Percentiles rank a stretch among this genome's conserved stretches.
Conservation (phyloP, 2,329 filamentous ascomycete genomes). For the Knufia fluminis region DNA sequence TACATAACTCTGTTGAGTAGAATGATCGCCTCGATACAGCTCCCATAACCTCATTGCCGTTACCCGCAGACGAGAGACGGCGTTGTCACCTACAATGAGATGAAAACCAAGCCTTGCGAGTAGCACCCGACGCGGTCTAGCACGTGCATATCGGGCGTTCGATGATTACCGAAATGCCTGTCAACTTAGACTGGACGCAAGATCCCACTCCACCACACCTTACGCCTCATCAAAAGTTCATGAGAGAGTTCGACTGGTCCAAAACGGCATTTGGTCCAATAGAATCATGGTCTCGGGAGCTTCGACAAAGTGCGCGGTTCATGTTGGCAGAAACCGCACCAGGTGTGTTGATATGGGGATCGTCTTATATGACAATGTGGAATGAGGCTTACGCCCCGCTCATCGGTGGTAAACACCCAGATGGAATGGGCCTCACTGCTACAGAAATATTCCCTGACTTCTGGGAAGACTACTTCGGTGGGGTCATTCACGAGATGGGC, state of each 20-base stretch:
- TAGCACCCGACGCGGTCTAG: no score
- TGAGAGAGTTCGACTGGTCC: constrained; percentile 7
- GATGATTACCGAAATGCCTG: not conserved
- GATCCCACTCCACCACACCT: not conserved
- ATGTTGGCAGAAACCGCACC: constrained; percentile 37
- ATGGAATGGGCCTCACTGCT: constrained; percentile 31
- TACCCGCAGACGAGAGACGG: no score
- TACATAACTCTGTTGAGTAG: no score
- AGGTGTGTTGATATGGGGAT: constrained; percentile 32
- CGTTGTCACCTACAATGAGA: no score
- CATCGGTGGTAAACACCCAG: constrained; percentile 29
- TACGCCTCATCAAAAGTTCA: constrained; percentile 7
- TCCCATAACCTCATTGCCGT: no score
- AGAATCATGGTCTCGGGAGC: constrained; percentile 37
- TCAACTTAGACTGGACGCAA: constrained; percentile 7
- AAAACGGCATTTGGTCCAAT: constrained; percentile 36
- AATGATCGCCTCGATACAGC: no score
- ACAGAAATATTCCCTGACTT: constrained; percentile 33
- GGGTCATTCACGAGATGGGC: constrained; percentile 31
- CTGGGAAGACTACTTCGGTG: constrained; percentile 30
- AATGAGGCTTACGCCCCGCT: constrained; percentile 29
- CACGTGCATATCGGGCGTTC: not conserved
- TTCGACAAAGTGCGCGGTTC: constrained; percentile 40
- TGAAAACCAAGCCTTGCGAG: no score
- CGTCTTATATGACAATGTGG: constrained; percentile 27